A percentile compares a stretch with the other conserved stretches of the same genome.
These are phyloP conservation scores for Suhomyces sp. DNA, from an alignment of 805 yeast species.

Conservation along the genomic window DNA sequence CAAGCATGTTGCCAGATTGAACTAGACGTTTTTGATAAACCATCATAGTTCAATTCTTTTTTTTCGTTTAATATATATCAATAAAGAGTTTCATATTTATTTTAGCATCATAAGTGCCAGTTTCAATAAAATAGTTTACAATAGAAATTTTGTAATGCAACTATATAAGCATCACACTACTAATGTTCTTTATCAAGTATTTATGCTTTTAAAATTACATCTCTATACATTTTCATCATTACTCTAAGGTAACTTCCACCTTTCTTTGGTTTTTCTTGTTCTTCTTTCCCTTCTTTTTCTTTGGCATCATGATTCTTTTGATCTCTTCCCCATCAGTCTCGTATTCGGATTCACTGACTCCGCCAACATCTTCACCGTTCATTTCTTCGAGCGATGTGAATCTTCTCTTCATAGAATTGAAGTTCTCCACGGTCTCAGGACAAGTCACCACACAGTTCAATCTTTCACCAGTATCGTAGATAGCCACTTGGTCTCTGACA, in stretches of 20 bases:
- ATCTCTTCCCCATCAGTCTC: slow-evolving; percentile 74
- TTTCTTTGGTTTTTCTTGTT: slow-evolving; percentile 26
- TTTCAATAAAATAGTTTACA: too few relatives aligned
- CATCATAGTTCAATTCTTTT: too few relatives aligned
- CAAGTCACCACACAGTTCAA: slow-evolving; percentile 80
- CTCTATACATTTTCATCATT: slow-evolving; percentile 8
- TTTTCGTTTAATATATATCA: too few relatives aligned
- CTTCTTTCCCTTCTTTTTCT: slow-evolving; percentile 40
- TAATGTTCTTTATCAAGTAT: too few relatives aligned
- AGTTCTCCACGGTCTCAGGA: slow-evolving; percentile 75
- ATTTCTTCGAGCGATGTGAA: slow-evolving; percentile 30
- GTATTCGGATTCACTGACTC: slow-evolving; percentile 64
- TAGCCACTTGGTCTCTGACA: slow-evolving; percentile 77
- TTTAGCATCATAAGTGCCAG: too few relatives aligned
- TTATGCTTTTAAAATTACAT: background rate
- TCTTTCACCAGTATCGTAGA: slow-evolving; percentile 87
- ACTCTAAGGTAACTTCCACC: slow-evolving; percentile 53
- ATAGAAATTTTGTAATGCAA: too few relatives aligned
- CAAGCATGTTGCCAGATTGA: slow-evolving; percentile 76
- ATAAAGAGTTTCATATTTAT: too few relatives aligned
- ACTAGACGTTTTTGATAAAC: background rate
- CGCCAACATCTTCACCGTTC: slow-evolving; percentile 18
- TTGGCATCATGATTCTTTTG: slow-evolving; percentile 54
- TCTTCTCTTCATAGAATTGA: slow-evolving; percentile 65
- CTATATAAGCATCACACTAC: too few relatives aligned